Evolutionary conservation across 805 yeast genomes (phyloP).

Genomic region (Pichia heedii): DNA sequence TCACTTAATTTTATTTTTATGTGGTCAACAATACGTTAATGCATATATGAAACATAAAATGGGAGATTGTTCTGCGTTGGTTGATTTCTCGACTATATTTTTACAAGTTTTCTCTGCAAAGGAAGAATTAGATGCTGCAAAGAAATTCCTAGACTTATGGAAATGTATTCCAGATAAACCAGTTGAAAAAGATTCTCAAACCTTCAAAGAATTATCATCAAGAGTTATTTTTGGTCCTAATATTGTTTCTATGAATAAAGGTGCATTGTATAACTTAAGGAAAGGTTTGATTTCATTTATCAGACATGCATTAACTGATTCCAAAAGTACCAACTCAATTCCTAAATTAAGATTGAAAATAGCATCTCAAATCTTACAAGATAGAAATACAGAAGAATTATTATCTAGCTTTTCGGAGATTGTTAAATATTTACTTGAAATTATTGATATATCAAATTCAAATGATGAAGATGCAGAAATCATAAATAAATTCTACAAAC

Average conservation of each 20-base stretch:
- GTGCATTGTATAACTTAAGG: conserved; percentile 42
- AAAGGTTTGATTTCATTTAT: conserved; percentile 48
- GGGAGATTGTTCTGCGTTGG: conserved; percentile 56
- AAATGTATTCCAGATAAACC: conserved; percentile 34
- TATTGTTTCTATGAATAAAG: conserved; percentile 38
- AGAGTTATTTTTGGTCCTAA: conserved; percentile 60
- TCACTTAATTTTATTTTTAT: conserved; percentile 63
- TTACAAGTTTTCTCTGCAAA: conserved; percentile 56
- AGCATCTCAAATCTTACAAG: conserved; percentile 28
- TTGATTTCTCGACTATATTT: conserved; percentile 67
- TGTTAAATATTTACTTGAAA: conserved; percentile 28
- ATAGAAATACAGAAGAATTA: conserved; percentile 15
- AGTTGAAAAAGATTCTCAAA: conserved; percentile 30
- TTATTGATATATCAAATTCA: conserved; percentile 29
- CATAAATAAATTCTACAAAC: conserved; percentile 37
- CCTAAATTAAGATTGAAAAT: conserved; percentile 35
- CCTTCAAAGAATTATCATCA: conserved; percentile 31
- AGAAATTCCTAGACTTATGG: conserved; percentile 45
- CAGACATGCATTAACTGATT: conserved; percentile 39
- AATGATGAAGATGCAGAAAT: conserved; percentile 27
- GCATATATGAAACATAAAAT: conserved; percentile 45
- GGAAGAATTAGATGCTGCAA: conserved; percentile 55
- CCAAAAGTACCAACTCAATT: conserved; percentile 30
- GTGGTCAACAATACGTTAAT: conserved; percentile 69
- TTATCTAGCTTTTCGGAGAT: conserved; percentile 21